Evolutionary conservation across 305 asterid species (phyloP).

Genomic region (Petunia hybrid): DNA sequence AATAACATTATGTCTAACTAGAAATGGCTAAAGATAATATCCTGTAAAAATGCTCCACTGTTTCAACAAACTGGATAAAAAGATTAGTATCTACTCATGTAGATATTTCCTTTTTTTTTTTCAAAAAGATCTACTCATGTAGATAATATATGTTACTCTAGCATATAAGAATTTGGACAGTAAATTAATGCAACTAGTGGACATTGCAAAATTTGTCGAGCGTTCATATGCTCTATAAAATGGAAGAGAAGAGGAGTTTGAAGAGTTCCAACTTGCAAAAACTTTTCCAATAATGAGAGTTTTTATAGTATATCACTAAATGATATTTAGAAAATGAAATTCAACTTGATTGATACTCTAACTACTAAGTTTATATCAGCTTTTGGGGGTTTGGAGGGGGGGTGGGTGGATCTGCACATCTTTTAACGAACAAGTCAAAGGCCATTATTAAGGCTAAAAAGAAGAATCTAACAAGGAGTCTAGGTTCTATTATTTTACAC

Average conservation of each 20-base stretch:
- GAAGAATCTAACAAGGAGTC: neutral
- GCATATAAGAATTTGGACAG: neutral
- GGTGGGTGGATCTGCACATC: neutral
- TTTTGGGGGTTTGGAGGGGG: neutral
- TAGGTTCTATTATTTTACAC: neutral
- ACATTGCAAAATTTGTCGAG: neutral
- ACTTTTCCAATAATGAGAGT: constrained; percentile 6
- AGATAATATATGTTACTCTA: neutral
- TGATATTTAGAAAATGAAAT: neutral
- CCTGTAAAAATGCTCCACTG: neutral
- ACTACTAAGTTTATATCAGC: constrained; percentile 23
- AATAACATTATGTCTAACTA: neutral
- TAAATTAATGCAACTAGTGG: neutral
- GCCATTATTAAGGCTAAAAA: neutral
- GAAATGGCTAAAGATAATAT: neutral
- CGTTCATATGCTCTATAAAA: constrained; percentile 8
- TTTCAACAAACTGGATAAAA: neutral
- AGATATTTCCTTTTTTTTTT: too few species aligned
- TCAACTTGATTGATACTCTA: neutral
- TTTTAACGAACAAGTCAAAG: neutral
- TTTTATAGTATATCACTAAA: constrained; percentile 1
- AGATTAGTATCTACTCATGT: neutral
- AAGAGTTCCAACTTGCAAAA: constrained; percentile 19
- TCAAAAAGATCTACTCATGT: too few species aligned
- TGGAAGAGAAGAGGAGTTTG: neutral